Evolutionary conservation across 306 rosid species (phyloP), one percentile per base, ranked within the genome.

Genomic region (Biancaea sappan): DNA sequence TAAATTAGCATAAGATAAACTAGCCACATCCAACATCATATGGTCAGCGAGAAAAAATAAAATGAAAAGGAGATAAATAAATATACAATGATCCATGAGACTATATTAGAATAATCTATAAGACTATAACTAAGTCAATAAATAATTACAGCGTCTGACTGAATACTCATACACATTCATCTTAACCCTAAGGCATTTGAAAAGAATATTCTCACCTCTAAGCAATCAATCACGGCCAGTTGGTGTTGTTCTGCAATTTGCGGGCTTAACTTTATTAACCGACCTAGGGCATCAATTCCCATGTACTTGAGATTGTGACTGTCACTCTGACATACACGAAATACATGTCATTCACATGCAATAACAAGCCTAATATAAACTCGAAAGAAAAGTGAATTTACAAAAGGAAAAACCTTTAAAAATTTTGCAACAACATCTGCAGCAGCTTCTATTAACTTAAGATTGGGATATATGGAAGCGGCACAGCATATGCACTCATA

Each of bases 231-330:
- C 77, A 95, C 98, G 2, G 99, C 99, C 66, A 95, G 85, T 83
- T 95, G 99, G 72, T 95, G 99, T 65, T 88, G 93, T 78, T 95
- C 99, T 2, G 99, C 99, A 58, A 95, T 79, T 53, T 90, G 88
- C 1, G 99, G 97, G 62, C 93, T 92, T 60, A 89, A 73, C 90
- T 87, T 92, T 75, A 95, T 90, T 44, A 95, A 69, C 75, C 96
- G 96, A 79, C 96, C 97, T 64, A 95, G 98, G 52, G 96, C 92
- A 82, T 95, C 99, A 70, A 95, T 95, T 50, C 99, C 99, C 99
- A 95, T 88, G 79, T 95, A 95, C 83, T 90, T 95, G 64, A 95
- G 87, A 81, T 95, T 95, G 80, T 95, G 99, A 82, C 93, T 92
- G 75, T 95, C 99, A 76, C 97, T 95, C 99, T 94, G 89, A 21